Conservation (phyloP, 176 grass and related monocot genomes). For the Phyllostachys edulis region DNA sequence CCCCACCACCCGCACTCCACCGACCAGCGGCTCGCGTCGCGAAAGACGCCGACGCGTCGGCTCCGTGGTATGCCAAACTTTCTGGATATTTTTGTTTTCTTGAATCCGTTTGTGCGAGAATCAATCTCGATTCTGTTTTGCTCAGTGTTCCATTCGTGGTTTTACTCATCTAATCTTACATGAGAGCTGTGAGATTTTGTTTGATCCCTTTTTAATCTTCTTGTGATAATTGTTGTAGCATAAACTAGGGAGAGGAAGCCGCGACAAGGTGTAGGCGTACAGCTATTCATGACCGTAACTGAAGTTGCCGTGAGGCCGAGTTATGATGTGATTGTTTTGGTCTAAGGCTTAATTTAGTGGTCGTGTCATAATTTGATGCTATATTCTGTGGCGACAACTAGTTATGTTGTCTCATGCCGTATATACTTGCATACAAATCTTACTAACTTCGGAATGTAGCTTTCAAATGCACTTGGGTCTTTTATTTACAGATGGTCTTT, state of each 20-base stretch:
- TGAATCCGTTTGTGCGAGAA: not conserved
- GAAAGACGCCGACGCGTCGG: no score
- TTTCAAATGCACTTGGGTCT: no score
- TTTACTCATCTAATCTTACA: not conserved
- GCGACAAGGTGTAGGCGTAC: constrained; percentile 58
- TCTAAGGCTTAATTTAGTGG: constrained; percentile 1
- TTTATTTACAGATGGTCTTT: no score
- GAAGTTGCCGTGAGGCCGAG: not conserved
- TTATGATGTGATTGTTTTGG: not conserved
- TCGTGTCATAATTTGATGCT: not conserved
- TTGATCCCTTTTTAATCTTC: not conserved
- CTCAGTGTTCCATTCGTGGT: constrained; percentile 7
- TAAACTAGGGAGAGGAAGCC: constrained; percentile 93
- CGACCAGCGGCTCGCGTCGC: not conserved
- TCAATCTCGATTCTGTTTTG: not conserved
- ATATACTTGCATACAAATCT: no score
- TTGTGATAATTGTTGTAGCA: constrained; percentile 48
- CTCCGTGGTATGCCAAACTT: no score
- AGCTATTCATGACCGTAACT: constrained; percentile 71
- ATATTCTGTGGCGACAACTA: no score
- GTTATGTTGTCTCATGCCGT: no score
- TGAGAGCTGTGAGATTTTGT: not conserved
- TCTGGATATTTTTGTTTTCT: not conserved
- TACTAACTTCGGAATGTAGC: no score
- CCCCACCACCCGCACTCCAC: no score